These are phyloP conservation scores for Volvox reticuliferus DNA, from an alignment of 139 green algal species.

Conservation along the genomic window DNA sequence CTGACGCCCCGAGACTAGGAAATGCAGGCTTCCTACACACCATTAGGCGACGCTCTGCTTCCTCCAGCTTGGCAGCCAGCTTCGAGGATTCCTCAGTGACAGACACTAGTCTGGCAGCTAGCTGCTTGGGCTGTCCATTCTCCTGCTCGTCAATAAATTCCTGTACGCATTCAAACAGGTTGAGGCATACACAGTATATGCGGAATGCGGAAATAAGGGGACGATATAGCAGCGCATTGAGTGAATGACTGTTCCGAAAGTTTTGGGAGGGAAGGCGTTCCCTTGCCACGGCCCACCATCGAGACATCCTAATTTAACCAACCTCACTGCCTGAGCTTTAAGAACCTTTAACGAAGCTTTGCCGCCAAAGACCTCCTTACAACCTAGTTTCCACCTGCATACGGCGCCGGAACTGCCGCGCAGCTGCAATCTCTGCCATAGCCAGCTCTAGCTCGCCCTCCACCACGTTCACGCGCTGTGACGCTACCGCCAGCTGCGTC, in stretches of 20 bases:
- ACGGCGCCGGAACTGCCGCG: conserved; percentile 5
- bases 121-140: neutral
- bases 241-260: too few species aligned
- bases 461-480: conserved; percentile 44
- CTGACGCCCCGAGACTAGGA: too few species aligned
- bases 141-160: conserved; percentile 36
- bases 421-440: conserved; percentile 27
- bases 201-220: too few species aligned
- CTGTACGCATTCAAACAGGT: neutral
- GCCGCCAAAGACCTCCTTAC: too few species aligned
- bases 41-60: conserved; percentile 22
- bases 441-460: conserved; percentile 47
- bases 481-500: conserved; percentile 47
- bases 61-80: conserved; percentile 18
- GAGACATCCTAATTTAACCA: too few species aligned
- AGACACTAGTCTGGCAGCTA: conserved; percentile 24
- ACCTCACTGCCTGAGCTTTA: too few species aligned
- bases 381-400: conserved; percentile 6
- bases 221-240: too few species aligned
- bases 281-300: too few species aligned
- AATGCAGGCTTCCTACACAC: neutral
- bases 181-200: too few species aligned
- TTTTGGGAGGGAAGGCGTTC: too few species aligned
- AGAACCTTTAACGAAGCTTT: too few species aligned
- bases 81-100: conserved; percentile 21